A percentile compares a stretch with the other conserved stretches of the same genome.
phyloP scores from a whole-genome alignment of 805 yeast species.

The Zygoascus flipseniorum region DNA sequence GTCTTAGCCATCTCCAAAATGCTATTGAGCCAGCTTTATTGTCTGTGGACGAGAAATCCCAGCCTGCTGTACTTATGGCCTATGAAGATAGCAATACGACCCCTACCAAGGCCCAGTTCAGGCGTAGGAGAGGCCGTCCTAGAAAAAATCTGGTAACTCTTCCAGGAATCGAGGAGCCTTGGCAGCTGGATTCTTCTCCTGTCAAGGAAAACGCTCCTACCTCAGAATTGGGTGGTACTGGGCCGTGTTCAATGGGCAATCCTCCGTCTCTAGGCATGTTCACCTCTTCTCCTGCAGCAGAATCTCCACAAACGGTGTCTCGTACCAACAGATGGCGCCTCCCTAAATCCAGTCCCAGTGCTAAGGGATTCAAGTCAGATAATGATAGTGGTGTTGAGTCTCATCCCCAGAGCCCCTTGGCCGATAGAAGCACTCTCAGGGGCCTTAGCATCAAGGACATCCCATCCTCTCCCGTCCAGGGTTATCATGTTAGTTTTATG shows the following conservation, averaged over 20 bases:
- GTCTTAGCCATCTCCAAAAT: not conserved
- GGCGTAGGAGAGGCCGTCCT: not conserved
- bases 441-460: conserved; percentile 4
- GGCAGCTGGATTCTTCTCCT: not conserved
- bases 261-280: conserved; percentile 12
- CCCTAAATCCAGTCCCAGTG: not conserved
- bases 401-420: not conserved
- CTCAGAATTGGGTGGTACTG: not conserved
- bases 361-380: not conserved
- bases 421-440: not conserved
- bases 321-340: not conserved
- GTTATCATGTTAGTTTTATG: not conserved
- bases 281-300: conserved; percentile 12
- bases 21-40: not conserved
- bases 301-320: conserved; percentile 10
- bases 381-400: not conserved
- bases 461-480: conserved; percentile 2
- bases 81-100: not conserved
- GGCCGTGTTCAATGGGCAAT: too few relatives aligned
- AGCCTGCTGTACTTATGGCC: not conserved
- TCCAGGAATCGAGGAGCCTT: conserved; percentile 3
- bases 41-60: not conserved
- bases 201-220: not conserved
- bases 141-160: not conserved
- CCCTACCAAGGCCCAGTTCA: not conserved